Percentiles rank a stretch among this genome's conserved stretches.
Evolutionary conservation across 2,329 filamentous ascomycete genomes (phyloP).

Genomic region (Penicillium fuscoglaucum): DNA sequence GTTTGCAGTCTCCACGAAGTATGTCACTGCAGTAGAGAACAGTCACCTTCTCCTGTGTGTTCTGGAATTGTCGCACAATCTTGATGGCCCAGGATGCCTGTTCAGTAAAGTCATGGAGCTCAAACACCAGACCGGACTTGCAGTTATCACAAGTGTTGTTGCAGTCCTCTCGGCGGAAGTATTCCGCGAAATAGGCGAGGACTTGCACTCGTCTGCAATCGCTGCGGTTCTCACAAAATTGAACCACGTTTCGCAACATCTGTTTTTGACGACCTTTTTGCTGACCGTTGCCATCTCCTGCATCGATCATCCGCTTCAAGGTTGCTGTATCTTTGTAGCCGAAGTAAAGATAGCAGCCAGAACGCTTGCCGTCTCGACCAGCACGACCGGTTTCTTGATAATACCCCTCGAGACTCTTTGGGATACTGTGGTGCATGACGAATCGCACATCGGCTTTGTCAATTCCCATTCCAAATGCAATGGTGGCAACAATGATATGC

Average conservation of each 20-base stretch:
- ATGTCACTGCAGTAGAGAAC: slow-evolving; percentile 81
- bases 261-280: slow-evolving; percentile 81
- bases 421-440: slow-evolving; percentile 88
- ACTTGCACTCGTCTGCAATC: slow-evolving; percentile 88
- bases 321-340: slow-evolving; percentile 72
- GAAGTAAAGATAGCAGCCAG: slow-evolving; percentile 89
- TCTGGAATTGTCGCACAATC: slow-evolving; percentile 61
- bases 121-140: slow-evolving; percentile 68
- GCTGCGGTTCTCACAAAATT: slow-evolving; percentile 84
- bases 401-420: slow-evolving; percentile 95
- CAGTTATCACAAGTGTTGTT: slow-evolving; percentile 85
- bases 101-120: slow-evolving; percentile 72
- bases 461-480: slow-evolving; percentile 99
- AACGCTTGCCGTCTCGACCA: slow-evolving; percentile 82
- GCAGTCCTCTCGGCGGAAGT: slow-evolving; percentile 72
- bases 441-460: slow-evolving; percentile 97
- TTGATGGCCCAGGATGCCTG: slow-evolving; percentile 70
- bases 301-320: slow-evolving; percentile 77
- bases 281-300: slow-evolving; percentile 71
- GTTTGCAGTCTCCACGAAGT: slow-evolving; percentile 69
- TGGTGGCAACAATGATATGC: slow-evolving; percentile 94
- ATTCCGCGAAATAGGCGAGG: slow-evolving; percentile 90
- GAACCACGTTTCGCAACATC: slow-evolving; percentile 82
- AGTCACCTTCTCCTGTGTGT: slow-evolving; percentile 60
- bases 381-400: slow-evolving; percentile 98